Evolutionary conservation across 345 rosid genomes (phyloP).

Genomic region (Rhodamnia rubescens): DNA sequence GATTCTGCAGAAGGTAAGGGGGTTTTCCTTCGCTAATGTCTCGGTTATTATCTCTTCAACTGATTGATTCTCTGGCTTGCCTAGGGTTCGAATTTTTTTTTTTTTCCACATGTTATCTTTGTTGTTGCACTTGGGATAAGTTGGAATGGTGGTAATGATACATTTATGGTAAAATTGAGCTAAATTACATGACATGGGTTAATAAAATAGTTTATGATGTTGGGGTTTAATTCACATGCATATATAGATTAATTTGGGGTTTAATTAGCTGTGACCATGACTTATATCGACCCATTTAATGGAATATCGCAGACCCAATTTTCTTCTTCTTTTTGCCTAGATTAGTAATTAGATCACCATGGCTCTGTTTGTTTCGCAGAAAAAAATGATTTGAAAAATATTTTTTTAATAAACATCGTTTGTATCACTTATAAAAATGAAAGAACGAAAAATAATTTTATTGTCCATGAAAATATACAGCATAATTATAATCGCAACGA

Average conservation of each 20-base stretch:
- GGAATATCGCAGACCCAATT: background rate
- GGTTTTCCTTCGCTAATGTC: background rate
- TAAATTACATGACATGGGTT: background rate
- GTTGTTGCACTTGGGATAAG: background rate
- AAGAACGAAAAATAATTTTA: no score
- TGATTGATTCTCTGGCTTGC: background rate
- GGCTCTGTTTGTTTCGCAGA: no score
- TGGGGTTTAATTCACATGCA: background rate
- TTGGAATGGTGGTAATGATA: background rate
- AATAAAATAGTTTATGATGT: background rate
- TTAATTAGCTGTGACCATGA: background rate
- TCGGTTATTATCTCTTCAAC: background rate
- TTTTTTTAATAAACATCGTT: no score
- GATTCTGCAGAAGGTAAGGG: slow-evolving; percentile 62
- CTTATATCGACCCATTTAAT: background rate
- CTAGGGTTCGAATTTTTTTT: background rate
- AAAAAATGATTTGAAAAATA: no score
- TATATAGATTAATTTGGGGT: no score
- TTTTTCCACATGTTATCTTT: background rate
- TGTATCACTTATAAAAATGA: no score
- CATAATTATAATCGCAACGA: no score
- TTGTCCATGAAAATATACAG: no score
- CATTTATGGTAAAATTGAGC: background rate
- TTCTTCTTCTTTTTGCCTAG: background rate
- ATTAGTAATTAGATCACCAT: background rate